phyloP scores from a whole-genome alignment of 306 rosid genomes.

The Medicago arabica region DNA sequence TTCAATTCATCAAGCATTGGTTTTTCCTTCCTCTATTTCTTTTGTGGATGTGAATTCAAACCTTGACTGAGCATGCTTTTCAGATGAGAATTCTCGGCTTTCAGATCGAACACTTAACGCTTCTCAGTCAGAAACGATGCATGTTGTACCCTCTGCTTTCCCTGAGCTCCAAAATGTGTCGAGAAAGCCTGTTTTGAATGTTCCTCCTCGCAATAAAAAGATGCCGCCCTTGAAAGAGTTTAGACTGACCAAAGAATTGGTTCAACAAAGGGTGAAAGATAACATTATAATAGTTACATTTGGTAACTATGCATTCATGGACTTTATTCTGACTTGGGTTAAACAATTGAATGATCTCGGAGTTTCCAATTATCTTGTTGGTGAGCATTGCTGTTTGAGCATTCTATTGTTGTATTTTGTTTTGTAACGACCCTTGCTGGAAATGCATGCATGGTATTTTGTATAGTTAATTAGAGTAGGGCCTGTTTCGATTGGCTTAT shows the following conservation, averaged over 20 bases:
- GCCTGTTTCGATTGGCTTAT: background rate
- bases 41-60: conserved; percentile 19
- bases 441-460: conserved; percentile 16
- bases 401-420: conserved; percentile 7
- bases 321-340: conserved; percentile 91
- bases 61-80: conserved; percentile 38
- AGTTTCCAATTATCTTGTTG: conserved; percentile 84
- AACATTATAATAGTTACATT: conserved; percentile 83
- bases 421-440: conserved; percentile 30
- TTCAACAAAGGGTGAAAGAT: conserved; percentile 80
- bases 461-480: conserved; percentile 22
- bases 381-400: conserved; percentile 54
- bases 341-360: conserved; percentile 79
- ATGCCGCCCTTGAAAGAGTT: conserved; percentile 75
- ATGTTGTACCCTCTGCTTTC: conserved; percentile 38
- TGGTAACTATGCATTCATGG: conserved; percentile 99
- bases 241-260: conserved; percentile 69
- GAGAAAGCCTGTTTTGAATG: conserved; percentile 59
- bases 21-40: background rate
- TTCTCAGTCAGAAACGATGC: conserved; percentile 46
- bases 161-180: conserved; percentile 39
- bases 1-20: conserved; percentile 21
- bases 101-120: conserved; percentile 47
- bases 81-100: conserved; percentile 51
- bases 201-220: conserved; percentile 54